Conservation (phyloP, 129 eudicot genomes). For the Artemisia annua region DNA sequence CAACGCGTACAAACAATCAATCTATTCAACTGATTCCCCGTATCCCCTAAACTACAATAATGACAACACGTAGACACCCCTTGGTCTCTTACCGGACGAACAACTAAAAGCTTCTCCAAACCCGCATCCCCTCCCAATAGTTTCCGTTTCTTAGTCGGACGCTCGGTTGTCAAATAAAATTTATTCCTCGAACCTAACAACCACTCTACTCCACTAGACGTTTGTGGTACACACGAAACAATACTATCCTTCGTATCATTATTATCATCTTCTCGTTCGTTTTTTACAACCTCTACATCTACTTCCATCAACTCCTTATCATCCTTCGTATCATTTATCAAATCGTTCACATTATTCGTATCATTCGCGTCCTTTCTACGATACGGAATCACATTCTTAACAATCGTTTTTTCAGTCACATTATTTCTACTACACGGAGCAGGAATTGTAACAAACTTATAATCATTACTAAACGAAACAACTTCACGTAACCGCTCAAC, state of each 20-base stretch:
- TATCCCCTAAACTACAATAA: slow-evolving; percentile 81
- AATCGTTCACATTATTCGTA: neutral
- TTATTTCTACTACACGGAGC: slow-evolving; percentile 14
- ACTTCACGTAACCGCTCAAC: slow-evolving; percentile 49
- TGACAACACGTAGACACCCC: slow-evolving; percentile 68
- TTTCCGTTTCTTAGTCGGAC: slow-evolving; percentile 94
- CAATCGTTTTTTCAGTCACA: neutral
- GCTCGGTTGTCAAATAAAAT: slow-evolving; percentile 66
- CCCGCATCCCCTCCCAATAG: slow-evolving; percentile 88
- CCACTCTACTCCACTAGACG: slow-evolving; percentile 85
- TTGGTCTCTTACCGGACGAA: slow-evolving; percentile 70
- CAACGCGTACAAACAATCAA: slow-evolving; percentile 78
- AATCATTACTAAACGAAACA: slow-evolving; percentile 21
- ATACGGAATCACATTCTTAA: neutral
- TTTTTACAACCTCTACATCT: slow-evolving; percentile 28
- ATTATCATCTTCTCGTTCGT: neutral
- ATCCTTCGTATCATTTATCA: slow-evolving; percentile 7
- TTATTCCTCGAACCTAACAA: slow-evolving; percentile 91
- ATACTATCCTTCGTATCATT: slow-evolving; percentile 9
- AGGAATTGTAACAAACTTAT: slow-evolving; percentile 48
- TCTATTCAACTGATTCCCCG: slow-evolving; percentile 64
- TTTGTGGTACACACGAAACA: slow-evolving; percentile 24
- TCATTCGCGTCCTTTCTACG: slow-evolving; percentile 18
- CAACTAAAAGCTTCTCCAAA: slow-evolving; percentile 84
- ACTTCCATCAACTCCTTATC: slow-evolving; percentile 44